These are phyloP conservation scores for Nicotiana otophora DNA, from an alignment of 257 asterid species.

Conservation along the genomic window DNA sequence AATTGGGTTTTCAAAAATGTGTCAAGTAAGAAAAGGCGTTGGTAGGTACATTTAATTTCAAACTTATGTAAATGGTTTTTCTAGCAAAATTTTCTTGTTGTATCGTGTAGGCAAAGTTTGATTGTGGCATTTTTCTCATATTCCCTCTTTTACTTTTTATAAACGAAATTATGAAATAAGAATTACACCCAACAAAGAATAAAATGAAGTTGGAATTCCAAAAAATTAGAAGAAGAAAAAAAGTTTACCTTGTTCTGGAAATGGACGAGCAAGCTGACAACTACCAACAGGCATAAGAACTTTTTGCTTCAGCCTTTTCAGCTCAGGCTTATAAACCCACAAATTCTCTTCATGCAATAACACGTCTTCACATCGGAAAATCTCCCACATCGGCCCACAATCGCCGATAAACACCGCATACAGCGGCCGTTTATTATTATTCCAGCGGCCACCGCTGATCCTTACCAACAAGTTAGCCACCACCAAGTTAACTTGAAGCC, in stretches of 20 bases:
- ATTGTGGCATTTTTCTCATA: no score
- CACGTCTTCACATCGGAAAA: slow-evolving; percentile 74
- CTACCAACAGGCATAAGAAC: slow-evolving; percentile 67
- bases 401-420: slow-evolving; percentile 58
- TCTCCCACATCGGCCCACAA: slow-evolving; percentile 69
- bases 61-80: no score
- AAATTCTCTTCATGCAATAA: slow-evolving; percentile 36
- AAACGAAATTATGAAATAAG: no score
- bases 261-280: slow-evolving; percentile 54
- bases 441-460: slow-evolving; percentile 29
- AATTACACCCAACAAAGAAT: background rate
- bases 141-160: no score
- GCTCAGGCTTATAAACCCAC: slow-evolving; percentile 47
- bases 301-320: slow-evolving; percentile 39
- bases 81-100: no score
- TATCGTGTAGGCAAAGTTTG: no score
- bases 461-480: slow-evolving; percentile 59
- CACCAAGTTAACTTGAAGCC: slow-evolving; percentile 73
- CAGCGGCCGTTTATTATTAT: slow-evolving; percentile 10
- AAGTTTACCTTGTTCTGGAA: slow-evolving; percentile 35
- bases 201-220: background rate
- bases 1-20: no score
- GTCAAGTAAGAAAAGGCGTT: no score
- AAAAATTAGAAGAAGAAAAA: background rate
- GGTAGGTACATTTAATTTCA: no score